A percentile compares a stretch with the other conserved stretches of the same genome.
Conservation (phyloP, 371 early-diverging fungal genomes). For the Mortierella sp. region DNA sequence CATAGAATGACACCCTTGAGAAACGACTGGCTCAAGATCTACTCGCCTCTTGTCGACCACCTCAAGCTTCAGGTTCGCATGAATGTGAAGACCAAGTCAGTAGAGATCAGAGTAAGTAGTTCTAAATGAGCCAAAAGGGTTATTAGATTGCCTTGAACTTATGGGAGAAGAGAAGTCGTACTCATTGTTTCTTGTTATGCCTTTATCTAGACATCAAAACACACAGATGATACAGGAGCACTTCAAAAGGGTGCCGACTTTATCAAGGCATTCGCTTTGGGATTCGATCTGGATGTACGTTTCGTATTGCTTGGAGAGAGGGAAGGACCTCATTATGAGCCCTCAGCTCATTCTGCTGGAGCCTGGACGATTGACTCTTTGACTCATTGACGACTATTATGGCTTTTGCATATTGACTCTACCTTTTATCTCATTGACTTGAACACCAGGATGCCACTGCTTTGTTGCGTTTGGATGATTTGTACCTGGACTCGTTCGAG, state of each 20-base stretch:
- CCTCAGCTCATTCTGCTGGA: not conserved
- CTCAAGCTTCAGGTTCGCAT: constrained; percentile 97
- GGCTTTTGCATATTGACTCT: not conserved
- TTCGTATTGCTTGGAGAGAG: not conserved
- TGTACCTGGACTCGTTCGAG: constrained; percentile 97
- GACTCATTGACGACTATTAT: not conserved
- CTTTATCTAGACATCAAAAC: constrained; percentile 70
- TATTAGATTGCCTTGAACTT: constrained; percentile 6
- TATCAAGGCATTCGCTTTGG: constrained; percentile 91
- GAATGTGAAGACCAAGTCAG: constrained; percentile 88
- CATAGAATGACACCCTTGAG: constrained; percentile 94
- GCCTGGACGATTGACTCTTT: no score
- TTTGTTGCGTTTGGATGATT: constrained; percentile 93
- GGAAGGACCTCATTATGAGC: not conserved
- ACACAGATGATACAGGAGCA: constrained; percentile 88
- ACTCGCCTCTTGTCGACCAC: constrained; percentile 98
- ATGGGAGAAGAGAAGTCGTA: not conserved
- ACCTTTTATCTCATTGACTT: not conserved
- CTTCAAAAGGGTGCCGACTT: constrained; percentile 97
- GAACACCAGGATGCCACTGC: constrained; percentile 85
- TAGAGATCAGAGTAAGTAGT: constrained; percentile 88
- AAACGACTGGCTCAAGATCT: constrained; percentile 97
- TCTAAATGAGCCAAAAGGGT: not conserved
- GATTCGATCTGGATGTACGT: constrained; percentile 88
- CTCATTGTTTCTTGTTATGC: not conserved